Evolutionary conservation across 768 basidiomycete genomes (phyloP), one percentile per base, ranked within the genome.

Genomic region (Imleria badia): DNA sequence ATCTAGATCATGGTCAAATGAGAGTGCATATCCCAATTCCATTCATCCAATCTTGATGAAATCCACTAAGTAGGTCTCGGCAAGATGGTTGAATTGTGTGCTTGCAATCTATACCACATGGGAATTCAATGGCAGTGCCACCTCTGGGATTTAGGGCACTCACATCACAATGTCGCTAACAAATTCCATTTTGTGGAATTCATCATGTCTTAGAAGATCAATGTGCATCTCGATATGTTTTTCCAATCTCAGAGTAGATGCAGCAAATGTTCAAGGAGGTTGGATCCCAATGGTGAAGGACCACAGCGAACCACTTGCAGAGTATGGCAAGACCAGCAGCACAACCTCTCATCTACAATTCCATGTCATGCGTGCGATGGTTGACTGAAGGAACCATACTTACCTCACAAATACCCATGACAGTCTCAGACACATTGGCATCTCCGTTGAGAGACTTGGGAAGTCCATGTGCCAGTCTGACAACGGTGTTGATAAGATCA

Each of bases 321-420:
- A 95, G 75, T 1, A 84, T 87, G 0, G 91, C 85, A 41, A 98
- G 79, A 44, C 85, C 81, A 1, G 89, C 84, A 29, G 97, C 81
- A 39, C 88, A 86, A 19, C 90, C 87, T 53, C 93, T 80, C 81
- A 97, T 87, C 90, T 93, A 45, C 10, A 7, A 55, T 34, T 14
- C 36, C 11, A 41, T 34, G 55, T 48, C 23, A 54, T 20, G 22
- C 26, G 6, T 31, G 42, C 12, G 29, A 45, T 19, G 7, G 19
- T 48, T 12, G 51, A 39, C 39, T n/a, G 23, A 30, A 45, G 19
- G 29, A 50, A 22, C 10, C 6, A 39, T 19, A 64, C 79, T 30
- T 56, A 90, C 91, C 79, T 98, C 96, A 72, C 96, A 98, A 34
- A 97, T 85, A 17, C 92, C 92, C n/a, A 97, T 93, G 12, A 97